Evolutionary conservation across 768 basidiomycete species (phyloP).

Genomic region (Cubamyces sp.): DNA sequence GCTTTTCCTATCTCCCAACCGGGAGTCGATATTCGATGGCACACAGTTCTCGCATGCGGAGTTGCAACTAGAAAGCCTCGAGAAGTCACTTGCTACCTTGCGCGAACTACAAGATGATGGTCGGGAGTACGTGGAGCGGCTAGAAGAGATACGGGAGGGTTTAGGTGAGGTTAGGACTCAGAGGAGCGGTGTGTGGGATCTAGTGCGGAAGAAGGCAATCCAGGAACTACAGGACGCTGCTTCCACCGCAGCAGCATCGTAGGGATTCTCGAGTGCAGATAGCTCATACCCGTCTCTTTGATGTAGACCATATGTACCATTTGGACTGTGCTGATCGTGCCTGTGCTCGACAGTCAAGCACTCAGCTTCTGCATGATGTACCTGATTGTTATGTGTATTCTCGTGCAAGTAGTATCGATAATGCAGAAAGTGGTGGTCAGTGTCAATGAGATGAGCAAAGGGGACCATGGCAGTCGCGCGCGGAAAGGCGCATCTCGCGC

Average conservation of each 20-base stretch:
- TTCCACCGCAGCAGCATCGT: slow-evolving; percentile 25
- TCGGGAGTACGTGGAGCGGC: slow-evolving; percentile 81
- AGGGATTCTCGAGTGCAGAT: not conserved
- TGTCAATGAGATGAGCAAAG: not conserved
- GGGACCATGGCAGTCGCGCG: slow-evolving; percentile 3
- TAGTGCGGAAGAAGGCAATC: slow-evolving; percentile 74
- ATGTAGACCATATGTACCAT: not conserved
- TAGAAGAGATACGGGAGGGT: slow-evolving; percentile 83
- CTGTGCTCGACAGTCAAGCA: not conserved
- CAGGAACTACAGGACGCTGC: slow-evolving; percentile 76
- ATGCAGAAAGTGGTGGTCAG: no score
- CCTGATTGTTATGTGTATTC: no score
- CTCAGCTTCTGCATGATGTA: no score
- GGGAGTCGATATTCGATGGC: slow-evolving; percentile 46
- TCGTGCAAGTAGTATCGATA: no score
- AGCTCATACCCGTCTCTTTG: no score
- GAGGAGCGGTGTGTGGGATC: slow-evolving; percentile 74
- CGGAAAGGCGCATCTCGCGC: not conserved
- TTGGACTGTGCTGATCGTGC: not conserved
- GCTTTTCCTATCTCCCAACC: slow-evolving; percentile 58
- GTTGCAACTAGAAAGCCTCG: slow-evolving; percentile 68
- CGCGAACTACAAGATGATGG: slow-evolving; percentile 87
- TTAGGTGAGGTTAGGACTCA: slow-evolving; percentile 76
- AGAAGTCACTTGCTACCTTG: slow-evolving; percentile 73
- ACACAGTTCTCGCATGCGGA: slow-evolving; percentile 69